Percentiles rank a stretch among this genome's conserved stretches.
Evolutionary conservation across 345 rosid genomes (phyloP).

Genomic region (Moricandia arvensis): DNA sequence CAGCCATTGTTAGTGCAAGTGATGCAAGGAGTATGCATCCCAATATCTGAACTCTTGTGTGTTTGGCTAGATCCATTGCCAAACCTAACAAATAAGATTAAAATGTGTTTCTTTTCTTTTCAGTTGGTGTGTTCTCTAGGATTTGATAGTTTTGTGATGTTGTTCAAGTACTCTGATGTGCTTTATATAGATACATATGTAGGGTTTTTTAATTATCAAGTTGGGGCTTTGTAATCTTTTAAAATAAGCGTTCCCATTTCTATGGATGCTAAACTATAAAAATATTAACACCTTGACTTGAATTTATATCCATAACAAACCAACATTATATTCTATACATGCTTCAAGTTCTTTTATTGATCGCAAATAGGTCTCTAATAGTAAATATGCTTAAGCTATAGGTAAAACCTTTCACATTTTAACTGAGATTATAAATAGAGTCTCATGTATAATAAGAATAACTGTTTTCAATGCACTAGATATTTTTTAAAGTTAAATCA

Average conservation of each 20-base stretch:
- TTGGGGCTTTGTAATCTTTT: neutral
- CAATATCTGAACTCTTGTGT: slow-evolving; percentile 16
- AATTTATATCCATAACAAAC: neutral
- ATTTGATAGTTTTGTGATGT: slow-evolving; percentile 9
- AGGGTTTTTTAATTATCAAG: neutral
- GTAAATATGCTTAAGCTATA: no score
- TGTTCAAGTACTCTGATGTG: neutral
- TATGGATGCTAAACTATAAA: neutral
- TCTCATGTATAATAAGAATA: no score
- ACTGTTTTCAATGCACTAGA: no score
- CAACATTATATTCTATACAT: neutral
- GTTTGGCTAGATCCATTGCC: slow-evolving; percentile 30
- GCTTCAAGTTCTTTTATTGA: neutral
- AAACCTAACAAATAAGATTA: neutral
- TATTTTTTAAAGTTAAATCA: no score
- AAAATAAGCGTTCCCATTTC: neutral
- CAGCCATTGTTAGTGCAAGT: slow-evolving; percentile 21
- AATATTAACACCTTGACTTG: neutral
- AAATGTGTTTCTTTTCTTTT: neutral
- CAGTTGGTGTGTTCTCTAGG: neutral
- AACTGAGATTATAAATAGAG: neutral
- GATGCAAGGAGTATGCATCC: no score
- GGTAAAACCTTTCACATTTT: neutral
- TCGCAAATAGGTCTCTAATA: neutral
- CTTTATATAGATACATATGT: slow-evolving; percentile 28